Base-by-base conservation (phyloP, 177 flowering plant genomes). In the Vitis hybrid region DNA sequence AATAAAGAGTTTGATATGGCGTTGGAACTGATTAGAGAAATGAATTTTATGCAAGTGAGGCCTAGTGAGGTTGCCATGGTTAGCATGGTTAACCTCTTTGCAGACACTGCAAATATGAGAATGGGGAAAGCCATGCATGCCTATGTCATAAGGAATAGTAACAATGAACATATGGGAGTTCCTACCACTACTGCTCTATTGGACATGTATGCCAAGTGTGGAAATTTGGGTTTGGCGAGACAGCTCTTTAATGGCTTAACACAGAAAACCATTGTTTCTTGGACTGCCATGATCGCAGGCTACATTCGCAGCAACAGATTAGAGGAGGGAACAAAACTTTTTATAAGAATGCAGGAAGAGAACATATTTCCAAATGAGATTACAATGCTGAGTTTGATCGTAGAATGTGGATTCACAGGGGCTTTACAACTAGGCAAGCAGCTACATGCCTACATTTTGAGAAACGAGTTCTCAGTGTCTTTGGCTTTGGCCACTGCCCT, bases 181-280 rank as follows among this genome's bases (percentile, higher is more conserved):
- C 74, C 66, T 2, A 22, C 82, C 4, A 70, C 70, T 50, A 79
- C 89, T 66, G 74, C 85, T 62, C 65, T 89, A 73, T 72, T 88
- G 54, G 89, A 89, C 61, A 85, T 89, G 91, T 83, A 89, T 68
- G 80, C 70, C 61, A 87, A 89, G 70, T 80, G 88, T 62, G 79
- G 84, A 64, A 62, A 75, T 67, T 53, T 83, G 69, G 56, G n/a
- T 64, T 65, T 53, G 2, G 87, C 90, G 8, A 56, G 80, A 49
- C 62, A 24, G 71, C 72, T 83, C 14, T 86, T 88, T 33, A 65
- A 85, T 64, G 66, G 72, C 15, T 62, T 83, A 60, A 50, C 67
- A 44, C 65, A 71, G 59, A 86, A 67, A 65, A 81, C 71, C 57
- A 31, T 85, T 56, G 82, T 86, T 59, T 79, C 88, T 0, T 86